Base-by-base conservation (phyloP, 371 early-diverging fungal species). In the Mucor plumbeus region DNA sequence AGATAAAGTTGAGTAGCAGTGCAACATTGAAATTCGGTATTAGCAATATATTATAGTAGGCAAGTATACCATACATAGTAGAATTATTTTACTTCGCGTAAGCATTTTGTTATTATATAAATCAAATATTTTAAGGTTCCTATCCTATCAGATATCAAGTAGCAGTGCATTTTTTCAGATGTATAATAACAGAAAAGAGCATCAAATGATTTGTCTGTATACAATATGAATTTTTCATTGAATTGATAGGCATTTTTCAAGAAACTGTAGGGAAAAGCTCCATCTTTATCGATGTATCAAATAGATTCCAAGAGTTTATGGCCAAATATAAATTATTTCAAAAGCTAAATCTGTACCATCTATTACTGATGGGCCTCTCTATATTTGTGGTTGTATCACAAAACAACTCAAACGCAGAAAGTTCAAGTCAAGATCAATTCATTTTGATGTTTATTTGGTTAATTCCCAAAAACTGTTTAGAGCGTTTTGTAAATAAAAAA, bases 361-460 rank as follows among this genome's bases (percentile, higher is more conserved):
- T 69, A 76, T 81, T 5, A 84, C 85, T 66, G 92, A 92, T 73
- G 94, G 95, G 0, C 92, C 92, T 0, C 93, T 89, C 83, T 94
- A 95, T 72, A 86, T 94, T 53, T 88, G 92, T 3, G 91, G 92
- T 64, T 94, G 93, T 74, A 80, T 93, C 31, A 79, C n/a, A 33
- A 91, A 92, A 65, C 88, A 89, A 66, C 85, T 87, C 48, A 59
- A 50, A 0, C 80, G 80, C 47, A 87, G 88, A 19, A 59, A 73
- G 9, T 74, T 85, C 61, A 72, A 76, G 31, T 47, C 58, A n/a
- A 81, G 83, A 43, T 87, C 86, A 0, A 56, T 54, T 0, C 86
- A 84, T 63, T 82, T 87, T 77, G 68, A 72, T 26, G 58, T 76
- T 63, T 78, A 90, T 64, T 92, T 89, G 87, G 75, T 89, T 33